Percentiles rank a stretch among this genome's conserved stretches.
Evolutionary conservation across 768 basidiomycete species (phyloP).

Genomic region (Glaciozyma martinii): DNA sequence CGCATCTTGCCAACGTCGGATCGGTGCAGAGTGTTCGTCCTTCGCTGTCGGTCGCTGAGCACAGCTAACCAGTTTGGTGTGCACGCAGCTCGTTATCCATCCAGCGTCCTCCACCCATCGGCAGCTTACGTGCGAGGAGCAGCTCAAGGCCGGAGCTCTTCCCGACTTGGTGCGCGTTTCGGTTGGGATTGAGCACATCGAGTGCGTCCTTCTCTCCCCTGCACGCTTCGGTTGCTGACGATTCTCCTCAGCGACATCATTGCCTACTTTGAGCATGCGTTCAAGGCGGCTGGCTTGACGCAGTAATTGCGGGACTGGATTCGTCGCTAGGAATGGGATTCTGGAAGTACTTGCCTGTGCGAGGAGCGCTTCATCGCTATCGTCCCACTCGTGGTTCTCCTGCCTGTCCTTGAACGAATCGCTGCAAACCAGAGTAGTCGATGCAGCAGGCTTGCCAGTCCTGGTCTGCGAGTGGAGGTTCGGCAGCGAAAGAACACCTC

Average conservation of each 20-base stretch:
- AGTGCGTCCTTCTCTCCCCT: background rate
- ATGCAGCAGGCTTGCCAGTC: slow-evolving; percentile 30
- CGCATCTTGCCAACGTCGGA: slow-evolving; percentile 41
- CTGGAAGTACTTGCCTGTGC: no score
- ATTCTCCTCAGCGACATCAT: background rate
- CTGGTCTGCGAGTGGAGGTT: slow-evolving; percentile 25
- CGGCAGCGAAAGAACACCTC: no score
- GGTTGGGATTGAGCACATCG: background rate
- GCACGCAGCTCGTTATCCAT: slow-evolving; percentile 34
- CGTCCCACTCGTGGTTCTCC: slow-evolving; percentile 51
- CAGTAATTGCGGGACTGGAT: no score
- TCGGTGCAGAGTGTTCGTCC: background rate
- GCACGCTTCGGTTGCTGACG: background rate
- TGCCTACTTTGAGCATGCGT: background rate
- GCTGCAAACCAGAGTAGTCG: slow-evolving; percentile 65
- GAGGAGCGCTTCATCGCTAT: slow-evolving; percentile 67
- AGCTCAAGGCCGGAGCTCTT: slow-evolving; percentile 34
- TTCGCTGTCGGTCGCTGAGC: background rate
- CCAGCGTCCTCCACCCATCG: slow-evolving; percentile 67
- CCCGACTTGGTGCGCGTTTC: background rate
- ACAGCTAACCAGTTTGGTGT: background rate
- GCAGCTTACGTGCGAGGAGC: slow-evolving; percentile 56
- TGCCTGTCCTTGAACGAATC: slow-evolving; percentile 67
- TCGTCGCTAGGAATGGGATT: background rate
- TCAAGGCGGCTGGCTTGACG: background rate